Base-by-base conservation (phyloP, 164 flowering plant genomes). In the Tinospora cordifolia region DNA sequence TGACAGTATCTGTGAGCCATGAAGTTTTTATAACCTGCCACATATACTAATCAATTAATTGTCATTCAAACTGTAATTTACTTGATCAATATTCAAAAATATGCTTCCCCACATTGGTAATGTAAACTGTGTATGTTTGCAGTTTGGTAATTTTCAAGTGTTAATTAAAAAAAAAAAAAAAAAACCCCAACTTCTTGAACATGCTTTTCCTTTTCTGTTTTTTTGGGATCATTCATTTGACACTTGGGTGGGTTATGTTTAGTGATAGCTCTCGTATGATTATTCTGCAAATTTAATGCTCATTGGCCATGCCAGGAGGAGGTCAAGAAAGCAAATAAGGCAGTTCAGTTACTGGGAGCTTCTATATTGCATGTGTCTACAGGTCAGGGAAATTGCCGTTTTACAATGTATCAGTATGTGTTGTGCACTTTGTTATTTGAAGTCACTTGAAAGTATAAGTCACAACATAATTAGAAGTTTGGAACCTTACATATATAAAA, bases 271-370 rank as follows among this genome's bases (percentile, higher is more conserved):
- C 10, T 41, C 46, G 8, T 51, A 51, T 51, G 58, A 17, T 17
- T 51, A 4, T 54, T 40, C 62, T 59, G 62, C 30, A 67, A 67
- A 38, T 58, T 44, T 70, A n/a, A 22, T 66, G 71, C 44, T 40
- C 69, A 57, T 60, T 66, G 69, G 38, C 34, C 69, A 57, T 60
- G 67, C 65, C 81, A 92, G 97, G 90, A 81, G 26, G 98, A 89
- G 80, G 85, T 92, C 38, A 75, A 59, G 73, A 84, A 76, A 77
- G 97, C 98, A 65, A 87, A 87, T 75, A 90, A 75, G 74, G 91
- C 97, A 71, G 80, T 91, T 69, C 75, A 72, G 54, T 46, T 84
- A 79, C 78, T 91, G 85, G 97, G 98, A 59, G 95, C 89, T 69
- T 89, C 93, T 19, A 36, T 86, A 17, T 80, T 93, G 76, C 80